These are phyloP conservation scores for Boletus huronensis DNA, from an alignment of 768 basidiomycete genomes.

Conservation along the genomic window DNA sequence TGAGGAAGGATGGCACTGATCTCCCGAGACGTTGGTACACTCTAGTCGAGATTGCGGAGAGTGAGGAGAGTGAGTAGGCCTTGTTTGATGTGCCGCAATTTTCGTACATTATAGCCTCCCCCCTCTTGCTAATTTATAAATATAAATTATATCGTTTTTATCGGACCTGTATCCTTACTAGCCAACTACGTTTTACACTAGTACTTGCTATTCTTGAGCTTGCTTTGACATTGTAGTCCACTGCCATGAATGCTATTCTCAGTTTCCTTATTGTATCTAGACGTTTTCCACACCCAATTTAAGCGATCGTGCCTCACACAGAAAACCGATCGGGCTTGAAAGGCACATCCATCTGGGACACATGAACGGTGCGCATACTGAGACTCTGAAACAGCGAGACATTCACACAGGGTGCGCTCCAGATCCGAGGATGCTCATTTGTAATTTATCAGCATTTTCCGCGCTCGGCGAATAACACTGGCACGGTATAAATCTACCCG, in stretches of 20 bases:
- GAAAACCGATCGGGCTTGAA: neutral
- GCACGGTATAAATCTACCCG: too few species aligned
- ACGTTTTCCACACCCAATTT: neutral
- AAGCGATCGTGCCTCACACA: neutral
- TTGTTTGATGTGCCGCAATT: neutral
- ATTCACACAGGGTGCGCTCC: too few species aligned
- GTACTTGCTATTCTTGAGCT: neutral
- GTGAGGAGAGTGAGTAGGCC: neutral
- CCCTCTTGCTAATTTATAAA: neutral
- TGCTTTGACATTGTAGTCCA: neutral
- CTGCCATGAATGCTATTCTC: neutral
- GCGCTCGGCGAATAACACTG: too few species aligned
- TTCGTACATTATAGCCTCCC: neutral
- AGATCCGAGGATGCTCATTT: too few species aligned
- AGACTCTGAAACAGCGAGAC: neutral
- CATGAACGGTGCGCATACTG: too few species aligned
- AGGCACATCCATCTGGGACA: neutral
- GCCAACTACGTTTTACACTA: neutral
- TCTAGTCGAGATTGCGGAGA: constrained; percentile 1
- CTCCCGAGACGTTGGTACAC: constrained; percentile 8
- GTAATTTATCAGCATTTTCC: too few species aligned
- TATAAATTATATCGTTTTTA: neutral
- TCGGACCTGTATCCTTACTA: constrained; percentile 1
- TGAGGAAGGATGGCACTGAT: neutral
- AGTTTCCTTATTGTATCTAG: neutral